Percentiles rank a stretch among this genome's conserved stretches.
phyloP scores from a whole-genome alignment of 257 asterid species.

The Solanum rostratum region DNA sequence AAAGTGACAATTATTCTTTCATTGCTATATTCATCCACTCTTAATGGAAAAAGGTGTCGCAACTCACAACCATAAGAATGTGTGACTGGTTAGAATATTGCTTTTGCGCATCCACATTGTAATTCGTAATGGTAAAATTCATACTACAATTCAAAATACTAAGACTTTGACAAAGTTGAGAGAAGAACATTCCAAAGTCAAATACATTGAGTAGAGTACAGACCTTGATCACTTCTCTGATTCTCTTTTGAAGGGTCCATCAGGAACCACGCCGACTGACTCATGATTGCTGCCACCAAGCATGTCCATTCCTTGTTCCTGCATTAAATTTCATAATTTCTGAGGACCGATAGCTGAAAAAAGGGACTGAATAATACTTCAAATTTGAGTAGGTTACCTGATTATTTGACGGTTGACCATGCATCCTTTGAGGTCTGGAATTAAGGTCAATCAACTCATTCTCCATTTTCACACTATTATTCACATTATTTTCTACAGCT shows the following conservation, averaged over 20 bases:
- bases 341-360: not conserved
- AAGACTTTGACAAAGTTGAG: not conserved
- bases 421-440: constrained; percentile 59
- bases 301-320: constrained; percentile 23
- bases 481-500: constrained; percentile 16
- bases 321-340: not conserved
- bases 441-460: constrained; percentile 71
- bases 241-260: constrained; percentile 48
- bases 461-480: constrained; percentile 27
- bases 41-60: not conserved
- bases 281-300: constrained; percentile 40
- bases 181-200: not conserved
- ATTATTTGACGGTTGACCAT: constrained; percentile 37
- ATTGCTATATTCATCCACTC: not conserved
- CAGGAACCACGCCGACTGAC: constrained; percentile 43
- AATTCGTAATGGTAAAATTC: not conserved
- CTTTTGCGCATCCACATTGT: not conserved
- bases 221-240: constrained; percentile 48
- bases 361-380: not conserved
- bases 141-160: not conserved
- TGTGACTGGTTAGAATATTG: not conserved
- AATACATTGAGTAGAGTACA: not conserved
- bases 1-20: not conserved
- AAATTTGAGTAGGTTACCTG: constrained; percentile 32
- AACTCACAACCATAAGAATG: not conserved